Evolutionary conservation across 805 yeast species (phyloP).

Genomic region (Wickerhamiella hasegawae): DNA sequence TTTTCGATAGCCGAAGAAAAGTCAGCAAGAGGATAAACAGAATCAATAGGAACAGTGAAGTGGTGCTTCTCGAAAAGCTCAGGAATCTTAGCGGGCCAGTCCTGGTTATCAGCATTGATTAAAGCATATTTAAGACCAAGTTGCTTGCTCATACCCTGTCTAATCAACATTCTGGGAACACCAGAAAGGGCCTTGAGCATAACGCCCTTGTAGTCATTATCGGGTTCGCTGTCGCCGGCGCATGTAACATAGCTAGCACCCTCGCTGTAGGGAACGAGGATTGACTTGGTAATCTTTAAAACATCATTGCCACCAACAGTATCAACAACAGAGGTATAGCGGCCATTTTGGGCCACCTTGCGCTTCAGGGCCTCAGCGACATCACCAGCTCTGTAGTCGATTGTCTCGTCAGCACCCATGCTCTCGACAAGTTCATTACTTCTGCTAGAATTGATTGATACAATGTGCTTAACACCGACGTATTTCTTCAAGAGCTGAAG

Average conservation of each 20-base stretch:
- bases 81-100: constrained; percentile 28
- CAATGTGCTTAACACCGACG: constrained; percentile 33
- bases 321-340: constrained; percentile 48
- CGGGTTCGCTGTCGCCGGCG: constrained; percentile 33
- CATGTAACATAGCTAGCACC: constrained; percentile 34
- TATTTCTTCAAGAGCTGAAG: constrained; percentile 40
- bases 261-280: constrained; percentile 28
- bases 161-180: constrained; percentile 14
- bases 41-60: constrained; percentile 35
- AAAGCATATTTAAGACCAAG: constrained; percentile 19
- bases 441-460: constrained; percentile 37
- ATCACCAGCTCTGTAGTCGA: constrained; percentile 15
- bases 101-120: constrained; percentile 3
- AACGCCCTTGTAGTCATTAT: constrained; percentile 4
- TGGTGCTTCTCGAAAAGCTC: constrained; percentile 32
- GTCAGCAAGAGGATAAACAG: constrained; percentile 34
- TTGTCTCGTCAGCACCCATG: constrained; percentile 38
- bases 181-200: constrained; percentile 1
- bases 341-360: not conserved
- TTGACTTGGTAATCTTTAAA: constrained; percentile 26
- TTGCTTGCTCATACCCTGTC: constrained; percentile 16
- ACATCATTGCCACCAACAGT: constrained; percentile 44
- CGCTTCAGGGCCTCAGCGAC: not conserved
- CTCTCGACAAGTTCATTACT: constrained; percentile 29
- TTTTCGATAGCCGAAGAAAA: constrained; percentile 34